These are phyloP conservation scores for Isabelozyma heimii DNA, from an alignment of 805 yeast species.

Conservation along the genomic window DNA sequence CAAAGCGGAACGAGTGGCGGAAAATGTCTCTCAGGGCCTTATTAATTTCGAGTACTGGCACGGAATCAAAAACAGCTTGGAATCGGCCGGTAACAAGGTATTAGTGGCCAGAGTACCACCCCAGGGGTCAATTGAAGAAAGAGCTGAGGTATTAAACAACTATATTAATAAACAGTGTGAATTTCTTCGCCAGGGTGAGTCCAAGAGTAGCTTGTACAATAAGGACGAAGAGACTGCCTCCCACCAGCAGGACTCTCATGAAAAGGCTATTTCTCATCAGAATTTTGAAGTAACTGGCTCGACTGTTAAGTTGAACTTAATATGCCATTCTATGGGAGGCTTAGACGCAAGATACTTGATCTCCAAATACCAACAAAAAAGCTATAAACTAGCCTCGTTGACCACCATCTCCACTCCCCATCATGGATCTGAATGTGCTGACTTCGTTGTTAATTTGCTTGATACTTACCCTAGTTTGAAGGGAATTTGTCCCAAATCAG, in stretches of 20 bases:
- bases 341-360: constrained; percentile 78
- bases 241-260: background rate
- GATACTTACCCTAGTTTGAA: constrained; percentile 14
- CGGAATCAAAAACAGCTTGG: constrained; percentile 67
- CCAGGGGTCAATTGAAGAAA: constrained; percentile 66
- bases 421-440: constrained; percentile 81
- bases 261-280: background rate
- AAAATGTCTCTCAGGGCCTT: constrained; percentile 18
- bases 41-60: constrained; percentile 71
- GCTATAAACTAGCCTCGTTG: constrained; percentile 63
- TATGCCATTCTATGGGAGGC: constrained; percentile 96
- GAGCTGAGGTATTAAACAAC: constrained; percentile 58
- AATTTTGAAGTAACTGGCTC: constrained; percentile 10
- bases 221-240: constrained; percentile 1
- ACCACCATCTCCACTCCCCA: constrained; percentile 91
- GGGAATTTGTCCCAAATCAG: constrained; percentile 27
- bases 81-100: constrained; percentile 62
- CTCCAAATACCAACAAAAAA: constrained; percentile 41
- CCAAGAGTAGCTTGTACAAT: constrained; percentile 6
- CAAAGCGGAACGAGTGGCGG: constrained; percentile 6
- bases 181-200: constrained; percentile 10
- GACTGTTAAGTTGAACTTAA: constrained; percentile 58
- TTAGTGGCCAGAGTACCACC: constrained; percentile 79
- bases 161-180: constrained; percentile 41
- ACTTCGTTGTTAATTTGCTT: constrained; percentile 47